A percentile compares a stretch with the other conserved stretches of the same genome.
Evolutionary conservation across 2,329 filamentous ascomycete genomes (phyloP).

Genomic region (Aspergillus novoparasiticus): DNA sequence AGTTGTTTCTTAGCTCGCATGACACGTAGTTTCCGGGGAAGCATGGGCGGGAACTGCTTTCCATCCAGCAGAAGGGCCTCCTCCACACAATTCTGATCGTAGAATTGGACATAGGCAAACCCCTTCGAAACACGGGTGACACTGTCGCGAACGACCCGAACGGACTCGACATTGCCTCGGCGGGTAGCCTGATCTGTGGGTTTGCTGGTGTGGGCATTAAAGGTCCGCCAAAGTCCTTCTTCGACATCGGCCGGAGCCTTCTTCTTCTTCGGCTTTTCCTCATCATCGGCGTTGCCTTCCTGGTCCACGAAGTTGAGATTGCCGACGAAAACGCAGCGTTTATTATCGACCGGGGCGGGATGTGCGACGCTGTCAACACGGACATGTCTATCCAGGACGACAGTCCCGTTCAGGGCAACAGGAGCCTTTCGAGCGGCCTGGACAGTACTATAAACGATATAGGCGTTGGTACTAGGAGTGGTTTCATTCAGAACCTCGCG

Average conservation of each 20-base stretch:
- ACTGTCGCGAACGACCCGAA: slow-evolving; percentile 86
- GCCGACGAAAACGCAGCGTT: slow-evolving; percentile 91
- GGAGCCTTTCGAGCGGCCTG: slow-evolving; percentile 76
- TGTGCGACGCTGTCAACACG: slow-evolving; percentile 90
- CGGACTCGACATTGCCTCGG: slow-evolving; percentile 84
- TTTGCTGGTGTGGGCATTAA: slow-evolving; percentile 39
- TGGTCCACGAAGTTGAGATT: slow-evolving; percentile 97
- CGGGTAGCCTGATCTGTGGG: slow-evolving; percentile 42
- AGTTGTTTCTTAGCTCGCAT: slow-evolving; percentile 75
- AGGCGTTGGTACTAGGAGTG: slow-evolving; percentile 90
- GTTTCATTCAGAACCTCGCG: slow-evolving; percentile 89
- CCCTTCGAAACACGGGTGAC: slow-evolving; percentile 94
- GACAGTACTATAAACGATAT: slow-evolving; percentile 80
- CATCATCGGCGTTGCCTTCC: slow-evolving; percentile 67
- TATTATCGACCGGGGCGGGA: slow-evolving; percentile 78
- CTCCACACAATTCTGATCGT: slow-evolving; percentile 85
- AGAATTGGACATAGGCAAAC: slow-evolving; percentile 96
- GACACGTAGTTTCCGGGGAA: slow-evolving; percentile 86
- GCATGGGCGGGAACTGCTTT: slow-evolving; percentile 91
- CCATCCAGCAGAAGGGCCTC: slow-evolving; percentile 84
- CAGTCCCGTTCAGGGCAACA: slow-evolving; percentile 76
- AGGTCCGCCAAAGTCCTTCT: slow-evolving; percentile 66
- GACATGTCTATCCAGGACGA: slow-evolving; percentile 83
- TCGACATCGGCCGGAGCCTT: slow-evolving; percentile 80
- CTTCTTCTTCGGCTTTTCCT: slow-evolving; percentile 70